A percentile compares a stretch with the other conserved stretches of the same genome.
phyloP scores from a whole-genome alignment of 768 basidiomycete genomes.

The Leucosporidium scottii region DNA sequence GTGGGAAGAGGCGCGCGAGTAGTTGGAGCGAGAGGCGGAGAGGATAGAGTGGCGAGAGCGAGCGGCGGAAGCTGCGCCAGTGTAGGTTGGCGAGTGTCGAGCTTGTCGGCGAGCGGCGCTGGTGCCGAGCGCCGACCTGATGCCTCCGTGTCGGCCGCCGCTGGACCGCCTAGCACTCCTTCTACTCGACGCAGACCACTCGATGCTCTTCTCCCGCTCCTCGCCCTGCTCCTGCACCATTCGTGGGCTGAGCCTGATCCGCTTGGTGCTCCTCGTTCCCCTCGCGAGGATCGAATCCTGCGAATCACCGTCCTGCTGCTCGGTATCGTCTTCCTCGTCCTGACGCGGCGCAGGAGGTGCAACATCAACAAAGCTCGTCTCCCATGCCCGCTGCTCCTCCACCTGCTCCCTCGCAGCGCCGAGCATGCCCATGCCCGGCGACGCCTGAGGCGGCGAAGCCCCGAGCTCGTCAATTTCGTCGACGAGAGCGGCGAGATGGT shows the following conservation, averaged over 20 bases:
- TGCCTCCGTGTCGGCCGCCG: slow-evolving; percentile 22
- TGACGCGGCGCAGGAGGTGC: too few relatives aligned
- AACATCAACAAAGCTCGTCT: slow-evolving; percentile 1
- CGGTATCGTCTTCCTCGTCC: too few relatives aligned
- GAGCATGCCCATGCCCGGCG: not conserved
- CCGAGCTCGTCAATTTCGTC: slow-evolving; percentile 66
- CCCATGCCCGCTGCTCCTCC: not conserved
- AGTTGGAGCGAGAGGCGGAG: too few relatives aligned
- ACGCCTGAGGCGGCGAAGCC: not conserved
- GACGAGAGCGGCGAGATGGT: slow-evolving; percentile 86
- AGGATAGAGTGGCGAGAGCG: too few relatives aligned
- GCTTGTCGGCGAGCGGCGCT: too few relatives aligned
- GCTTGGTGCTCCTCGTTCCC: slow-evolving; percentile 57
- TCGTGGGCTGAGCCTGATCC: slow-evolving; percentile 66
- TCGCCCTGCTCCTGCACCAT: slow-evolving; percentile 56
- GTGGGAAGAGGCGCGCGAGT: not conserved
- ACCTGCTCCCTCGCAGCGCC: not conserved
- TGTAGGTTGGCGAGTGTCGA: too few relatives aligned
- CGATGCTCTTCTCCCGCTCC: slow-evolving; percentile 42
- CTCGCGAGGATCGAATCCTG: not conserved
- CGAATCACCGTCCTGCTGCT: too few relatives aligned
- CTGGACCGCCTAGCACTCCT: not conserved
- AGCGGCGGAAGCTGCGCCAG: too few relatives aligned
- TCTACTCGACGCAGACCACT: not conserved
- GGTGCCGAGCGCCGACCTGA: too few relatives aligned